phyloP scores from a whole-genome alignment of 192 early-diverging fungal genomes.

The Backusella luteola region DNA sequence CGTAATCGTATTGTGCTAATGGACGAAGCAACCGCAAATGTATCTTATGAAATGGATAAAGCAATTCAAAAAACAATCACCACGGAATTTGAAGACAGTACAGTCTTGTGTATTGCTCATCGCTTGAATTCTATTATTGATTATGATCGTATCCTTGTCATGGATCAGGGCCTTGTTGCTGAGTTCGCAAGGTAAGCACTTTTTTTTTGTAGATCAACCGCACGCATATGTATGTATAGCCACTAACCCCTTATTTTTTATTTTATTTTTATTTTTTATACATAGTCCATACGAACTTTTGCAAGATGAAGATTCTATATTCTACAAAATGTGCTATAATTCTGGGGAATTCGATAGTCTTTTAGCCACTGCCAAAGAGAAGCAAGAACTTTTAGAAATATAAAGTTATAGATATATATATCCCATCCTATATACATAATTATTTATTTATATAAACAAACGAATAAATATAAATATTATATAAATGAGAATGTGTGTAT shows the following conservation, averaged over 20 bases:
- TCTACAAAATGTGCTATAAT: constrained; percentile 74
- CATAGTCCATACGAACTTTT: constrained; percentile 61
- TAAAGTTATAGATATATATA: not conserved
- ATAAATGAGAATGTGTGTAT: not conserved
- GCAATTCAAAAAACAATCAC: constrained; percentile 53
- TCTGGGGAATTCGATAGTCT: constrained; percentile 71
- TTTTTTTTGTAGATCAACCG: constrained; percentile 7
- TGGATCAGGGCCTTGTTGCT: constrained; percentile 72
- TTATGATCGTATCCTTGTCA: constrained; percentile 69
- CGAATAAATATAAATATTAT: not conserved
- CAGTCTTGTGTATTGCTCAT: constrained; percentile 64
- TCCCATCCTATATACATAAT: not conserved
- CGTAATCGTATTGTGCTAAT: constrained; percentile 44
- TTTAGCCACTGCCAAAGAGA: constrained; percentile 49
- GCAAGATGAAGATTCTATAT: constrained; percentile 59
- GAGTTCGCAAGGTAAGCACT: constrained; percentile 69
- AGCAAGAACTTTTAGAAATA: constrained; percentile 6
- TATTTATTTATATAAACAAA: not conserved
- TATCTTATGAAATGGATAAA: constrained; percentile 57
- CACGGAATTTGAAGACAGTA: constrained; percentile 52
- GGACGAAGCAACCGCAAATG: constrained; percentile 55
- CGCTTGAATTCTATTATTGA: constrained; percentile 55
- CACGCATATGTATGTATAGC: not conserved
- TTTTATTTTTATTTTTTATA: not conserved
- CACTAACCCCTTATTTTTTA: not conserved